A percentile compares a stretch with the other conserved stretches of the same genome.
Conservation (phyloP, 495 filamentous ascomycete genomes). For the Podospora fimiseda region DNA sequence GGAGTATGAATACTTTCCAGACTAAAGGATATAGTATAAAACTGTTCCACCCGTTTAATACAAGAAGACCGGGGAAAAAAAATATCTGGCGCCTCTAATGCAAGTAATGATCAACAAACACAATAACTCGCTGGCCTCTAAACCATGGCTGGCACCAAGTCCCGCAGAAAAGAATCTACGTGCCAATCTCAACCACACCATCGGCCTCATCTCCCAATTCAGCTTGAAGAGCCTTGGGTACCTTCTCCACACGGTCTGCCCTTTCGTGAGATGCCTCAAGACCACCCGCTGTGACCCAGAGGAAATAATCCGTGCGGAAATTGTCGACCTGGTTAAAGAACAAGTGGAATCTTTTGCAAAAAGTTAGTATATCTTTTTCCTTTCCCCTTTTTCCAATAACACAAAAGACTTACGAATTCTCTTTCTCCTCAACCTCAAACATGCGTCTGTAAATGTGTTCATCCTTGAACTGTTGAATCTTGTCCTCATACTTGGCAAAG, state of each 20-base stretch:
- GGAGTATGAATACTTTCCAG: no score
- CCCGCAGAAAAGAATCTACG: conserved; percentile 1
- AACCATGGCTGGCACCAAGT: no score
- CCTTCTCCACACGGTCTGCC: conserved; percentile 23
- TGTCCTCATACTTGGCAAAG: conserved; percentile 66
- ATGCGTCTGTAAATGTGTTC: conserved; percentile 87
- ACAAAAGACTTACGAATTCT: conserved; percentile 55
- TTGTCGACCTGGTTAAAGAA: conserved; percentile 85
- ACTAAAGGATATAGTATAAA: no score
- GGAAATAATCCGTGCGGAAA: conserved; percentile 63
- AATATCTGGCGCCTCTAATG: no score
- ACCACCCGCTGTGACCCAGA: conserved; percentile 66
- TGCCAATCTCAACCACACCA: conserved; percentile 30
- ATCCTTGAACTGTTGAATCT: conserved; percentile 87
- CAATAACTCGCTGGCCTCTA: no score
- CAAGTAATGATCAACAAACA: no score
- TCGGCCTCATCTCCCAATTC: conserved; percentile 35
- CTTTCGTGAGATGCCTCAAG: conserved; percentile 47
- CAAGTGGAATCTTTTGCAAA: conserved; percentile 57
- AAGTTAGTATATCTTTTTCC: conserved; percentile 11
- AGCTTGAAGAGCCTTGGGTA: conserved; percentile 27
- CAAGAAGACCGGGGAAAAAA: no score
- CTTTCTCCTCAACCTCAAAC: conserved; percentile 78
- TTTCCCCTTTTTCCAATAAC: background rate
- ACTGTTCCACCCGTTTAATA: no score